Base-by-base conservation (phyloP, 2,329 filamentous ascomycete species). In the Furcasterigmium furcatum region DNA sequence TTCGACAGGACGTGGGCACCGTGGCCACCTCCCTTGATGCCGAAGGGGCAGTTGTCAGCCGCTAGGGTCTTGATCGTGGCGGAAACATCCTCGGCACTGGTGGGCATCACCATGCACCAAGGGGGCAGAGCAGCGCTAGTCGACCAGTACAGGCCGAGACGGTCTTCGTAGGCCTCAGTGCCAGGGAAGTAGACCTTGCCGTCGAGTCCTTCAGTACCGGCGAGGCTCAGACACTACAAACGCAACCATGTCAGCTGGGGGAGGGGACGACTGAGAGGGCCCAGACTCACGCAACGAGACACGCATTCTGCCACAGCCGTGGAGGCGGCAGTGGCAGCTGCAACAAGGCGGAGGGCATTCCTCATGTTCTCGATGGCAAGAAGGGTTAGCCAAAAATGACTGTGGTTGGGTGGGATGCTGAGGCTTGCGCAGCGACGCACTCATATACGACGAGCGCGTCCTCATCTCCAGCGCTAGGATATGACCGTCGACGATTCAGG, bases 21-120 rank as follows among this genome's bases (percentile, higher is more conserved):
- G 30, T 70, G 65, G 4, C 68, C 65, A 30, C 68, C 67, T 18
- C 61, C 60, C 2, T 64, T 59, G 27, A 72, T 60, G 16, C 65
- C 68, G 48, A 71, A 72, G 5, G 57, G 54, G 41, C 64, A 66
- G n/a, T 57, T 34, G 8, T 56, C 53, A 4, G 52, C 41, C 18
- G 55, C 52, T 1, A 73, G 53, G 3, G 63, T 55, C 38, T 61
- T 64, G 16, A 71, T 55, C 3, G 61, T 57, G 8, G 52, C 50
- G 5, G 67, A 63, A 5, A 70, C 66, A 48, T 73, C 67, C 6
- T 61, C 47, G 6, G 63, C 51, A 2, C 59, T 57, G 22, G 53
- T 47, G 4, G 65, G 66, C 42, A 65, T 49, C 9, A 59, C 62
- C 52, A 68, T 61, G 35, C 67, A 69, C 57, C 62, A 64, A 8